These are phyloP conservation scores for Barbatosphaeria neglecta DNA, from an alignment of 495 filamentous ascomycete genomes.

Conservation along the genomic window DNA sequence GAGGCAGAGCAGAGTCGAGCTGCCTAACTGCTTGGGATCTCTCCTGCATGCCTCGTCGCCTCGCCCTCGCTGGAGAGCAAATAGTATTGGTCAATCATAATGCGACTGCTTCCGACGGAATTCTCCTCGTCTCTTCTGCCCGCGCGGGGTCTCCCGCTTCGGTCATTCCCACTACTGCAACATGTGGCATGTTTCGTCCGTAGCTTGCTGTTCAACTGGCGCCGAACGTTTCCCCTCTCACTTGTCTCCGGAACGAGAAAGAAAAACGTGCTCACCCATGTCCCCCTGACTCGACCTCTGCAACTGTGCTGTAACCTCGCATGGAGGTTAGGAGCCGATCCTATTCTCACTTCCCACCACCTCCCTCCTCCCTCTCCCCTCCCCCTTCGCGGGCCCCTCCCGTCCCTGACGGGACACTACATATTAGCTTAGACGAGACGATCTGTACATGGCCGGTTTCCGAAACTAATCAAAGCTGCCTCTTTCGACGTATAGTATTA, in stretches of 20 bases:
- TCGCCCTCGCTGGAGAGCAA: too few relatives aligned
- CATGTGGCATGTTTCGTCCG: not conserved
- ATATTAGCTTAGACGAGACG: too few relatives aligned
- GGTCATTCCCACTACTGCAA: too few relatives aligned
- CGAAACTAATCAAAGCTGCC: too few relatives aligned
- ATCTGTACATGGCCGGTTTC: too few relatives aligned
- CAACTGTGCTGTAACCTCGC: not conserved
- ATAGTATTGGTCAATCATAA: conserved; percentile 10
- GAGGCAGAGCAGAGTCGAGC: too few relatives aligned
- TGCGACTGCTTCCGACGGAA: not conserved
- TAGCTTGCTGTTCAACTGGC: not conserved
- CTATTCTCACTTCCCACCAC: too few relatives aligned
- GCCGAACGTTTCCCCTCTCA: not conserved
- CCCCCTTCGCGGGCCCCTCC: not conserved
- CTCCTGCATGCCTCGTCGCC: not conserved
- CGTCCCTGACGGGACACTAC: too few relatives aligned
- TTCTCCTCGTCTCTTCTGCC: not conserved
- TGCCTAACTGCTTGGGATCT: too few relatives aligned
- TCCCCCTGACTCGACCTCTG: not conserved
- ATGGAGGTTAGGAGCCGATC: not conserved
- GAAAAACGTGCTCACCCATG: not conserved
- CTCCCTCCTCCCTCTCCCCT: too few relatives aligned
- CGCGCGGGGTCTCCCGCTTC: too few relatives aligned
- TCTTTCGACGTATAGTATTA: too few relatives aligned
- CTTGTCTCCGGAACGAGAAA: not conserved